Evolutionary conservation across 176 grass and related monocot species (phyloP), one percentile per base, ranked within the genome.

Genomic region (Areca catechu): DNA sequence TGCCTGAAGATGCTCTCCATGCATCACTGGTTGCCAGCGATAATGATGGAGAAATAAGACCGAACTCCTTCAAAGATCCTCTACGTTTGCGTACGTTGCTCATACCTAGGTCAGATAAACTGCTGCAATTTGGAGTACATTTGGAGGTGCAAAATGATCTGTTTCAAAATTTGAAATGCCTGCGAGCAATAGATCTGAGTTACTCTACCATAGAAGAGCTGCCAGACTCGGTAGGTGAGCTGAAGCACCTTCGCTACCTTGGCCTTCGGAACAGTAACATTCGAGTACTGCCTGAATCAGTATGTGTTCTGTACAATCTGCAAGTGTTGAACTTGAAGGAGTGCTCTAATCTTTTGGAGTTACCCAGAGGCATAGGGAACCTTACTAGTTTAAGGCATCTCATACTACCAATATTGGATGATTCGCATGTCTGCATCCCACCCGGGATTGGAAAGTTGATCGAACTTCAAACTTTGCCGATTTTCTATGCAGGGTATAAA

Each of bases 391-490:
- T 73, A 20, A 22, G 18, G 53, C 47, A 65, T 51, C 49, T 65
- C 4, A 25, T 1, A 7, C 43, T 60, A 48, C 61, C n/a, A 30
- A 30, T 23, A 57, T 3, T 57, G 15, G 49, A 22, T 48, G n/a
- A 4, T 43, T 18, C 49, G 14, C 15, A 16, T 52, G 21, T 65
- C 17, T 37, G 24, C 22, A 61, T 80, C 22, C 54, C 76, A n/a
- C 54, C 16, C 0, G 66, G 49, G 12, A 71, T 76, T 15, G 20
- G 17, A 18, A 49, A 18, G 4, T 16, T 67, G 2, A 21, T 74
- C 25, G 67, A 73, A 43, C 24, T 83, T 15, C 74, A 63, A 7
- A 72, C 27, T 34, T 63, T 83, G 20, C 21, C 47, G 1, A 3
- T 24, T 5, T 66, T 61, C 54, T 65, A 28, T 16, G 49, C 67